These are phyloP conservation scores for Mrakia blollopis DNA, from an alignment of 768 basidiomycete species.

Conservation along the genomic window DNA sequence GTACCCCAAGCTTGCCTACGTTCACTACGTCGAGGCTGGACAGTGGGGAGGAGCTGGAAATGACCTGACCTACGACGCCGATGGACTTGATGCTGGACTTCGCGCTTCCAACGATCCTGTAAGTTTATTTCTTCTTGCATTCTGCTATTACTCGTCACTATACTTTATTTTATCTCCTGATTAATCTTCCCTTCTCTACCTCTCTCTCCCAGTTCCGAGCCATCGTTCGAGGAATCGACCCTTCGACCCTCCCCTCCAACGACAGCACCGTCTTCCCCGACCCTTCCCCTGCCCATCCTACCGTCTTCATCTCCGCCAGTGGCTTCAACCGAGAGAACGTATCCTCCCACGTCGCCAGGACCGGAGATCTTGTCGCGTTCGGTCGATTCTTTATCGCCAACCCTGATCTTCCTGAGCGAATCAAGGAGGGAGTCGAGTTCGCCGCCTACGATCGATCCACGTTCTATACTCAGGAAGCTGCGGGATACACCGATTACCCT, in stretches of 20 bases:
- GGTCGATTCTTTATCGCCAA: conserved; percentile 36
- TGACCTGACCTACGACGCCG: neutral
- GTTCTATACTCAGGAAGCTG: conserved; percentile 34
- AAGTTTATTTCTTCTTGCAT: too few species aligned
- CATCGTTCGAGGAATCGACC: conserved; percentile 35
- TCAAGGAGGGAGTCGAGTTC: conserved; percentile 26
- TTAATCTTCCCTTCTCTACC: too few species aligned
- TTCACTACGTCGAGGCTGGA: conserved; percentile 45
- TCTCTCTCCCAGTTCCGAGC: conserved; percentile 31
- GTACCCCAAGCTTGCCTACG: conserved; percentile 50
- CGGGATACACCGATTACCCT: conserved; percentile 35
- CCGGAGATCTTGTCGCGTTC: conserved; percentile 35
- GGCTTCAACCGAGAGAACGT: conserved; percentile 32
- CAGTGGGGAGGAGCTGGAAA: conserved; percentile 13
- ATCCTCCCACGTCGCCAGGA: conserved; percentile 30
- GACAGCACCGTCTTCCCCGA: conserved; percentile 32
- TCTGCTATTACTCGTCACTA: too few species aligned
- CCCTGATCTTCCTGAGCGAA: conserved; percentile 35
- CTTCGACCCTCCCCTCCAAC: neutral
- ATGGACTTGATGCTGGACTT: conserved; percentile 5
- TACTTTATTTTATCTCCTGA: too few species aligned
- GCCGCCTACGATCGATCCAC: conserved; percentile 35
- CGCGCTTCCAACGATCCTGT: conserved; percentile 8
- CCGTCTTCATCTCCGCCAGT: conserved; percentile 30
- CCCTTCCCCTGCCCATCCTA: conserved; percentile 31